These are phyloP conservation scores for Cryphonectria parasitica DNA, from an alignment of 2,329 filamentous ascomycete genomes.

Conservation along the genomic window DNA sequence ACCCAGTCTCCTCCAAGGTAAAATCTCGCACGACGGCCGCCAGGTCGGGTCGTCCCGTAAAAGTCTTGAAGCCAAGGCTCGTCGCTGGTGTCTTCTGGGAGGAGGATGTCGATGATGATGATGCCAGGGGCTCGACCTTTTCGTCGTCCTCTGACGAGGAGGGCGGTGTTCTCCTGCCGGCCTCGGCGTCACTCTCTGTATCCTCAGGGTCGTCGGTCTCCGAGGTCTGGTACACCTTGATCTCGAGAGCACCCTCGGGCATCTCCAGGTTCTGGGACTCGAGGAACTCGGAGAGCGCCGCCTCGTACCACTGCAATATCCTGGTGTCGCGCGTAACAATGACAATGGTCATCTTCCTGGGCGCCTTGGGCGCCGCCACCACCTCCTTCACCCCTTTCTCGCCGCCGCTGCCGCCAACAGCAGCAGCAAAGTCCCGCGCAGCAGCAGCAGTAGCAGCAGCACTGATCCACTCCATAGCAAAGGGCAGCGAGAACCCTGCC, in stretches of 20 bases:
- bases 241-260: constrained; percentile 29
- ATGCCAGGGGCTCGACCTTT: neutral
- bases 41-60: constrained; percentile 34
- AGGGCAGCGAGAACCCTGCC: constrained; percentile 18
- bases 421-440: neutral
- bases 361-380: neutral
- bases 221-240: constrained; percentile 35
- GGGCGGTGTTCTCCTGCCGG: neutral
- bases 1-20: constrained; percentile 30
- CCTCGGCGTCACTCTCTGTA: neutral
- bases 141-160: neutral
- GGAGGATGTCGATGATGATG: neutral
- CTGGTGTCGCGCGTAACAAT: constrained; percentile 25
- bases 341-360: constrained; percentile 18
- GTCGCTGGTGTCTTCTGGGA: neutral
- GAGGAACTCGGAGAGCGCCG: constrained; percentile 31
- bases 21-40: constrained; percentile 30
- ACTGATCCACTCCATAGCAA: constrained; percentile 14
- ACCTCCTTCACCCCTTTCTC: neutral
- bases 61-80: constrained; percentile 23
- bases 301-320: constrained; percentile 18
- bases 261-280: constrained; percentile 31
- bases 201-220: constrained; percentile 1
- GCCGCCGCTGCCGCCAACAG: too few relatives aligned
- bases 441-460: neutral